phyloP scores from a whole-genome alignment of 768 basidiomycete species.

The Amanita inopinata region DNA sequence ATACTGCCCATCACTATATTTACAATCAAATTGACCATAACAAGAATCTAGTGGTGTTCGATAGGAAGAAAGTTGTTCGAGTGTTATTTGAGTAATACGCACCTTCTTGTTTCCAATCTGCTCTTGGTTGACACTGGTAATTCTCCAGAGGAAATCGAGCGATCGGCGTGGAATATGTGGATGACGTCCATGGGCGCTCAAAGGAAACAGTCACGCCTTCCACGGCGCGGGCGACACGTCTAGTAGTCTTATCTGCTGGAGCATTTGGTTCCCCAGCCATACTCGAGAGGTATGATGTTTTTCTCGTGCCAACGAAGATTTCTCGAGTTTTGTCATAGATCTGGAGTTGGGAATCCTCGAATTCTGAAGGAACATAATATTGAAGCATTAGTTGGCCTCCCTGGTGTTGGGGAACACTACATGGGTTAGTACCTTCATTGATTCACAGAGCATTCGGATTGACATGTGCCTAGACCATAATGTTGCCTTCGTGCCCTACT shows the following conservation, averaged over 20 bases:
- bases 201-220: constrained; percentile 14
- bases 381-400: constrained; percentile 46
- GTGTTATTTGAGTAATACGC: constrained; percentile 36
- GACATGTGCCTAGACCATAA: constrained; percentile 30
- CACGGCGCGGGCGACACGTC: constrained; percentile 27
- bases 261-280: constrained; percentile 49
- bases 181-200: constrained; percentile 21
- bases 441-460: background rate
- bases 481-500: constrained; percentile 26
- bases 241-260: constrained; percentile 43
- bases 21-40: constrained; percentile 33
- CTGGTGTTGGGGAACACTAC: constrained; percentile 69
- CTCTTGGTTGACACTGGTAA: background rate
- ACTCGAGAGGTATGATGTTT: constrained; percentile 31
- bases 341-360: constrained; percentile 53
- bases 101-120: background rate
- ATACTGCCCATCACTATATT: constrained; percentile 41
- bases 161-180: constrained; percentile 43
- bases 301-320: background rate
- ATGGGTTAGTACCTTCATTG: constrained; percentile 26
- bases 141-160: constrained; percentile 27
- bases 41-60: constrained; percentile 31
- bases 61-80: constrained; percentile 33
- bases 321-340: constrained; percentile 19
- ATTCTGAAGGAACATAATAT: constrained; percentile 42